Base-by-base conservation (phyloP, 306 rosid species). In the Dalbergia cultrata region DNA sequence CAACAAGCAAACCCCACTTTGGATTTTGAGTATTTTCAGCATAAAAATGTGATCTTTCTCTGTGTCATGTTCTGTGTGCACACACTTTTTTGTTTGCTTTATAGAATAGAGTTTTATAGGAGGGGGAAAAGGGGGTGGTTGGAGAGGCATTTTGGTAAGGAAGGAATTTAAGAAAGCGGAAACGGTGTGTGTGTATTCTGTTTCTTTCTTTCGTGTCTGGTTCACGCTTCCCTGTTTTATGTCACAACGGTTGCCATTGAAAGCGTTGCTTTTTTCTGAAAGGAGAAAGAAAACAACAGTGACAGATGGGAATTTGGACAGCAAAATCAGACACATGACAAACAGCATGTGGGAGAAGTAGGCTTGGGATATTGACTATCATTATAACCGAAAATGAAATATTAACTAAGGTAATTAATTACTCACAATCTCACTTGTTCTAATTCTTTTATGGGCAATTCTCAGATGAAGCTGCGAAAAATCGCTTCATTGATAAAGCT, bases 1-100 rank as follows among this genome's bases (percentile, higher is more conserved):
- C 50, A 31, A 78, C 45, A 26, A 9, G 43, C 39, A 77, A 72
- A 70, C 13, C 80, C 66, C 74, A 54, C 83, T 8, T 65, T 56
- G 75, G 72, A 57, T 43, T 13, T 49, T 10, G 13, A 39, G 45
- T 16, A 50, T 50, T 66, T 67, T 58, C 17, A 9, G 77, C 62
- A 59, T n/a, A 78, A 83, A 83, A 73, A 79, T 12, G 70, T 58
- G 68, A 31, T 16, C 66, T 77, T 82, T 82, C 22, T 21, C 13
- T 4, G 35, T 70, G 52, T 81, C 9, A 56, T 70, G 19, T 72
- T 56, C 37, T 64, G 5, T 9, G 50, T 9, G 26, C 39, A 64
- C 71, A 66, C 58, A 44, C 17, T 47, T 59, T 73, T 47, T 49
- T 73, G 53, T 59, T 67, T 26, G 67, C 0, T 66, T 33, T 54